Evolutionary conservation across 202 grass and related monocot species (phyloP).

Genomic region (Elaeis oleifera): DNA sequence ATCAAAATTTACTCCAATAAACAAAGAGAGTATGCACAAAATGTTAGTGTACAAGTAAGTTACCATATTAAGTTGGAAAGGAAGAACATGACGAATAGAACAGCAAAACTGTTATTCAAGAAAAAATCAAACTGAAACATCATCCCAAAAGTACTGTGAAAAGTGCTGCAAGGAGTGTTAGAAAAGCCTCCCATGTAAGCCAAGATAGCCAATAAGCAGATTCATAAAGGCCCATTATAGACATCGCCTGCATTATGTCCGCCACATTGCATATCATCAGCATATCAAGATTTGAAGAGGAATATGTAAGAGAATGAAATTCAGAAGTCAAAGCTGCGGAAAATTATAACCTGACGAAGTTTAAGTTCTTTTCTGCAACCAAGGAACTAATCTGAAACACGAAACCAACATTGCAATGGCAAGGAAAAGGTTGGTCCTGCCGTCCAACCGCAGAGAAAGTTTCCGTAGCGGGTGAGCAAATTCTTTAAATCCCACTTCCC

Average conservation of each 20-base stretch:
- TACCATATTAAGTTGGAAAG: slow-evolving; percentile 99
- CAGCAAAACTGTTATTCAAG: slow-evolving; percentile 61
- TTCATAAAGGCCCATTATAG: slow-evolving; percentile 97
- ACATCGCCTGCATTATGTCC: slow-evolving; percentile 62
- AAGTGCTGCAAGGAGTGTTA: slow-evolving; percentile 71
- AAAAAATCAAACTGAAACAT: slow-evolving; percentile 99
- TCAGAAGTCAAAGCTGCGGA: neutral
- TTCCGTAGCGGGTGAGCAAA: slow-evolving; percentile 85
- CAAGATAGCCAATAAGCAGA: slow-evolving; percentile 92
- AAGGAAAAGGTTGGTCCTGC: slow-evolving; percentile 92
- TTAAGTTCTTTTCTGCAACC: slow-evolving; percentile 92
- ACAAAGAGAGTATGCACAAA: slow-evolving; percentile 8
- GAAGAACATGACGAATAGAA: slow-evolving; percentile 82
- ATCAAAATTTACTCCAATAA: slow-evolving; percentile 9
- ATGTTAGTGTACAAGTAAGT: slow-evolving; percentile 2
- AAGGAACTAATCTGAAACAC: slow-evolving; percentile 93
- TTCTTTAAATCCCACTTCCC: slow-evolving; percentile 86
- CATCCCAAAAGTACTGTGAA: slow-evolving; percentile 89
- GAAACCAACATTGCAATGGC: slow-evolving; percentile 97
- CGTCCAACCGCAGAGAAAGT: slow-evolving; percentile 72
- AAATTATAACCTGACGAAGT: slow-evolving; percentile 60
- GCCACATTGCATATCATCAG: slow-evolving; percentile 18
- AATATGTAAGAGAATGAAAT: neutral
- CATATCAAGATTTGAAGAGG: neutral
- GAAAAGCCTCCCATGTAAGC: slow-evolving; percentile 88